These are phyloP conservation scores for Quercus variabilis DNA, from an alignment of 306 rosid genomes.

Conservation along the genomic window DNA sequence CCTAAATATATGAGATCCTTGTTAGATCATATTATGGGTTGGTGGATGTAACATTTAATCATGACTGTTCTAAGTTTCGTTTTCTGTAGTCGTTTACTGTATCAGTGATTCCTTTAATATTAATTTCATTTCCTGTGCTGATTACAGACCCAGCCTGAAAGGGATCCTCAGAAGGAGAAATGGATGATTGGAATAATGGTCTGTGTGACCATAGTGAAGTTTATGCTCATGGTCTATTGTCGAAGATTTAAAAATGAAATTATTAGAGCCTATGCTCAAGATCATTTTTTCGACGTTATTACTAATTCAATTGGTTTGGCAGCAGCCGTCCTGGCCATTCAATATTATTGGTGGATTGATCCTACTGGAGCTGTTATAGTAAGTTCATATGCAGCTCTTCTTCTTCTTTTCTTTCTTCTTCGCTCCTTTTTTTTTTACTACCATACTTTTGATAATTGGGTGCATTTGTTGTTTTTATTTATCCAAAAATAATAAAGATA, in stretches of 20 bases:
- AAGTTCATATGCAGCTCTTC: neutral
- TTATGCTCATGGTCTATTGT: constrained; percentile 64
- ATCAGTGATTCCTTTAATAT: too few relatives aligned
- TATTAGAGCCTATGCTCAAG: constrained; percentile 71
- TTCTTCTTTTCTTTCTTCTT: too few relatives aligned
- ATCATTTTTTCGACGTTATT: constrained; percentile 66
- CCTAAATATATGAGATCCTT: too few relatives aligned
- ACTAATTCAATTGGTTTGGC: constrained; percentile 78
- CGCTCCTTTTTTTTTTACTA: too few relatives aligned
- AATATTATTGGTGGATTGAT: constrained; percentile 34
- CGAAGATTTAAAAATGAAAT: constrained; percentile 35
- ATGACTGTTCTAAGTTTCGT: too few relatives aligned
- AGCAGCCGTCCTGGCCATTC: constrained; percentile 58
- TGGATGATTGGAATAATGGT: constrained; percentile 78
- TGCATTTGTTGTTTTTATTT: too few relatives aligned
- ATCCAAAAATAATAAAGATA: too few relatives aligned
- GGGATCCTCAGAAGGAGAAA: constrained; percentile 22
- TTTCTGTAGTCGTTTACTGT: too few relatives aligned
- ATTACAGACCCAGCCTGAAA: neutral
- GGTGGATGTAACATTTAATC: too few relatives aligned
- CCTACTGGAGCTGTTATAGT: constrained; percentile 37
- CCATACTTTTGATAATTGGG: too few relatives aligned
- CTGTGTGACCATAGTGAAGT: constrained; percentile 66
- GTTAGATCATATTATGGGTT: too few relatives aligned
- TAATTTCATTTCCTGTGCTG: too few relatives aligned